Base-by-base conservation (phyloP, 2,329 filamentous ascomycete genomes). In the Colletotrichum liaoningense region DNA sequence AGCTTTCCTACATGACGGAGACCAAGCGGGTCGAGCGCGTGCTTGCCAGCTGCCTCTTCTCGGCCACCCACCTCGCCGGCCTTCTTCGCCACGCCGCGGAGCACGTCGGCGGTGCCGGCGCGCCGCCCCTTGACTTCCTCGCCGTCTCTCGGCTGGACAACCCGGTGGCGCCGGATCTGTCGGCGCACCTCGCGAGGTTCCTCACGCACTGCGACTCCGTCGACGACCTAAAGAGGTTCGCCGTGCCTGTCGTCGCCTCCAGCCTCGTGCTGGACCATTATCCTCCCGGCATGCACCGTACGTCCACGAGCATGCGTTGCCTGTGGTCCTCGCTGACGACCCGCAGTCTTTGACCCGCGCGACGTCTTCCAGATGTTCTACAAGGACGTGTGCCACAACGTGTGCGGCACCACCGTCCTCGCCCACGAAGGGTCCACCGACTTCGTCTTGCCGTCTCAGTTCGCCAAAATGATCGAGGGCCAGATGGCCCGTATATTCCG, bases 351-450 rank as follows among this genome's bases (percentile, higher is more conserved):
- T 12, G 35, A 73, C 60, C 70, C 52, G 14, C 28, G 19, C 5
- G 35, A 72, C 5, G 38, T 72, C 59, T 72, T 72, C 28, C 7
- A 65, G 14, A 26, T 63, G 26, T 67, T 72, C 38, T 72, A 72
- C 24, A 57, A 56, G 7, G 52, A 64, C 11, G 19, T 63, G 16
- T 63, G 33, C 59, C 6, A 63, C n/a, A 68, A 62, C n/a, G 42
- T 68, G 14, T 68, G 16, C 12, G 12, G 65, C 22, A 28, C 46
- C n/a, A 22, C 57, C 9, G 42, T 68, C 19, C 42, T 68, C 1
- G 22, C 30, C 12, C 14, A 68, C 5, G 5, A 68, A n/a, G 46
- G 56, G 5, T 68, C 57, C 14, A 68, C 42, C n/a, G 26, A 68
- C 14, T 42, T 68, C 30, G 2, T 68, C 57, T 30, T 68, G 19